Conservation (phyloP, 2,329 filamentous ascomycete genomes). For the Exophiala spinifera region DNA sequence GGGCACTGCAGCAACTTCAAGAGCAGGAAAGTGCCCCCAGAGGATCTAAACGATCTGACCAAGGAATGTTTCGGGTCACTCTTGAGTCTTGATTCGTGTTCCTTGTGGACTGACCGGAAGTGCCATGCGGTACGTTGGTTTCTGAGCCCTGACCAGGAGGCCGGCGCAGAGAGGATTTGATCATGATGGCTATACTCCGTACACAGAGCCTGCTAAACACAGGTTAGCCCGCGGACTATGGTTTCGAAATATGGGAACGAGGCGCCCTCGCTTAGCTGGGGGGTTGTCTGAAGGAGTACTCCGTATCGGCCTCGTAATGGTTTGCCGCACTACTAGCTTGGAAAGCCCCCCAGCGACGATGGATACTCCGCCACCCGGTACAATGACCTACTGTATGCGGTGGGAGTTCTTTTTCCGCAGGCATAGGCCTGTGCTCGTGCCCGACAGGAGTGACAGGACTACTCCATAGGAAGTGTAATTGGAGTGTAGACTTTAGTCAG, state of each 20-base stretch:
- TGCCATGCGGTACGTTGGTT: not conserved
- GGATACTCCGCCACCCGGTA: too few species aligned
- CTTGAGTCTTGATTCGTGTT: not conserved
- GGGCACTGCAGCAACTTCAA: not conserved
- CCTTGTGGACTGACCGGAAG: not conserved
- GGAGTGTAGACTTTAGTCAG: not conserved
- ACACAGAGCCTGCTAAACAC: not conserved
- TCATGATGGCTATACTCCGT: not conserved
- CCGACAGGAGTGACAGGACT: too few species aligned
- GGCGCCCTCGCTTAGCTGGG: slow-evolving; percentile 22
- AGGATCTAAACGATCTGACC: slow-evolving; percentile 3
- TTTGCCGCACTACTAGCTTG: too few species aligned
- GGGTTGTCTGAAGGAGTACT: slow-evolving; percentile 10
- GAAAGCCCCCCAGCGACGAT: too few species aligned
- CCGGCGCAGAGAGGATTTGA: not conserved
- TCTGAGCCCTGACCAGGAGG: not conserved
- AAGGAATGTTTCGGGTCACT: not conserved
- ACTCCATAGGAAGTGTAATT: too few species aligned
- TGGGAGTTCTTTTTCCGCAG: not conserved
- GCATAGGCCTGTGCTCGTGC: too few species aligned
- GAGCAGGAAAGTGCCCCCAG: not conserved
- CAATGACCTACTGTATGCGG: too few species aligned
- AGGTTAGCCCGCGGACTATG: not conserved
- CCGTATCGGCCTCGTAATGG: too few species aligned
- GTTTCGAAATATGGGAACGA: slow-evolving; percentile 7